A percentile compares a stretch with the other conserved stretches of the same genome.
Conservation (phyloP, 2,329 filamentous ascomycete species). For the Cercospora sp. region DNA sequence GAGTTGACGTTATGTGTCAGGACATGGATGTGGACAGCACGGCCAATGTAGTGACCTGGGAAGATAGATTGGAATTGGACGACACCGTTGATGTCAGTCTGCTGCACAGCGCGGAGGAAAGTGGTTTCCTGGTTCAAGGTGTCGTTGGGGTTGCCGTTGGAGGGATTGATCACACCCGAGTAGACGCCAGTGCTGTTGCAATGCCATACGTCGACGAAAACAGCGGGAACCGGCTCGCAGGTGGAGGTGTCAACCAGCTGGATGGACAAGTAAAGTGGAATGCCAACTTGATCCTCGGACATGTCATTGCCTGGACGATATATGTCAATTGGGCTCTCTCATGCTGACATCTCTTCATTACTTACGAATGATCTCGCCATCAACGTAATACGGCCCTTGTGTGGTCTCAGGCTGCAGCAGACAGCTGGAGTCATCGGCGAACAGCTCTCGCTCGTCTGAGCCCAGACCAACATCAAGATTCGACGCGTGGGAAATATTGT, state of each 20-base stretch:
- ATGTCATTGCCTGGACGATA: constrained; percentile 37
- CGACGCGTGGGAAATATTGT: constrained; percentile 30
- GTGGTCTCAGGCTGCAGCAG: constrained; percentile 35
- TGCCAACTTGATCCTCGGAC: constrained; percentile 45
- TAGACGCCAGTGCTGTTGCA: constrained; percentile 50
- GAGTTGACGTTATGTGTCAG: constrained; percentile 42
- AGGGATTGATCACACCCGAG: constrained; percentile 39
- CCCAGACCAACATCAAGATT: constrained; percentile 26
- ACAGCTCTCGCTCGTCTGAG: constrained; percentile 26
- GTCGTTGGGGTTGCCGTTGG: constrained; percentile 40
- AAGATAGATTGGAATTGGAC: constrained; percentile 48
- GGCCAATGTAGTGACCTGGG: constrained; percentile 48
- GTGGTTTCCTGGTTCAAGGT: constrained; percentile 41
- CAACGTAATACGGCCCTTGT: constrained; percentile 28
- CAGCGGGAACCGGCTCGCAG: constrained; percentile 46
- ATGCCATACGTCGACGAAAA: constrained; percentile 49
- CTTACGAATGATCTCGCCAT: constrained; percentile 40
- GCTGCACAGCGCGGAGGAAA: constrained; percentile 46
- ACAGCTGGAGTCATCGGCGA: constrained; percentile 33
- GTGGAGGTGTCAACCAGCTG: constrained; percentile 49
- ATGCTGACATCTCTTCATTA: background rate
- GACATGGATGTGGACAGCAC: constrained; percentile 47
- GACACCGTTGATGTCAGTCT: constrained; percentile 46
- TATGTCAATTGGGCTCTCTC: background rate
- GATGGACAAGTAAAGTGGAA: constrained; percentile 47